Evolutionary conservation across 1,139 yeast genomes (phyloP).

Genomic region (Sporopachydermia cereana): DNA sequence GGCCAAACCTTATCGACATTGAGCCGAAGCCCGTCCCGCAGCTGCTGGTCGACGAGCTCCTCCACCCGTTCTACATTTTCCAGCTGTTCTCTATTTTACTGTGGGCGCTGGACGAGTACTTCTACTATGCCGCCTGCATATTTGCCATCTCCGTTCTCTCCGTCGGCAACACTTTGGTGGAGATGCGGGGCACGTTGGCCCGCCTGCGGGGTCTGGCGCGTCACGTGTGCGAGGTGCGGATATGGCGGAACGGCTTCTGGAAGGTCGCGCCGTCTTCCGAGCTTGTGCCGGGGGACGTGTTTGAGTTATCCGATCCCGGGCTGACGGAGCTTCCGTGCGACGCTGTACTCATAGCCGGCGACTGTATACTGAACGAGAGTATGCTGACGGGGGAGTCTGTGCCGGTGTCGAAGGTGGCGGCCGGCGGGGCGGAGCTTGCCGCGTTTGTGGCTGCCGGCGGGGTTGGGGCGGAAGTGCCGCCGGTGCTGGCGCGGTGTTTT

Average conservation of each 20-base stretch:
- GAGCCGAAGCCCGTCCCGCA: conserved; percentile 57
- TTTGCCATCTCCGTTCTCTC: conserved; percentile 75
- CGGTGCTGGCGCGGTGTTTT: conserved; percentile 59
- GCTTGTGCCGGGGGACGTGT: conserved; percentile 90
- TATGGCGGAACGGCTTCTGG: conserved; percentile 92
- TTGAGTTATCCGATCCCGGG: conserved; percentile 82
- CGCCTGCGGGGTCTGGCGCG: conserved; percentile 65
- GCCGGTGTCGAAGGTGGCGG: conserved; percentile 75
- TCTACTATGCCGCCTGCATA: conserved; percentile 88
- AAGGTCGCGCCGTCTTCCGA: conserved; percentile 68
- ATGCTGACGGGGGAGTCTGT: conserved; percentile 98
- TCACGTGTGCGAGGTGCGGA: conserved; percentile 73
- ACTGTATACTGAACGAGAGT: conserved; percentile 86
- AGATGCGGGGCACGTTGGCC: conserved; percentile 65
- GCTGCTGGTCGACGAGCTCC: conserved; percentile 71
- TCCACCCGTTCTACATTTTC: conserved; percentile 91
- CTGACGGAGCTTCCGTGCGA: conserved; percentile 74
- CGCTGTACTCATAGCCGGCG: conserved; percentile 77
- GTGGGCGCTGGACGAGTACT: conserved; percentile 89
- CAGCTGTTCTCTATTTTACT: conserved; percentile 83
- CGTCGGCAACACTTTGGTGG: conserved; percentile 67
- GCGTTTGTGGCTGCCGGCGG: conserved; percentile 40
- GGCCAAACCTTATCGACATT: conserved; percentile 61
- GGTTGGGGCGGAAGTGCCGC: conserved; percentile 43
- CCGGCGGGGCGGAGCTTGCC: conserved; percentile 48